phyloP scores from a whole-genome alignment of 495 filamentous ascomycete genomes.

The Penicillium flavigenum region DNA sequence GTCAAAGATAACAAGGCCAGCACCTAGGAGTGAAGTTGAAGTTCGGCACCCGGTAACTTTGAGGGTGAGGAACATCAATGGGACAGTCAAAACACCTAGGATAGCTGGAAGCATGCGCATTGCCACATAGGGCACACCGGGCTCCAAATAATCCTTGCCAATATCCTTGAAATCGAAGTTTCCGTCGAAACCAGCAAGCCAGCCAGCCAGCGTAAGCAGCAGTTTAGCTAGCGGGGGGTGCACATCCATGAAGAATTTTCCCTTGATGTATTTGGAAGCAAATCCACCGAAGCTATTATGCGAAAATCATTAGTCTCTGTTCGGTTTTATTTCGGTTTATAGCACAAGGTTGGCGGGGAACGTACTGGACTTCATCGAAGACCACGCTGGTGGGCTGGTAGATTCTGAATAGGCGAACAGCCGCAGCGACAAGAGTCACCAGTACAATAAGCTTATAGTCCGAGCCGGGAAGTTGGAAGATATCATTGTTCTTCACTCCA shows the following conservation, averaged over 20 bases:
- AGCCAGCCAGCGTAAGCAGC: conserved; percentile 91
- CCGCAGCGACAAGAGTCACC: conserved; percentile 71
- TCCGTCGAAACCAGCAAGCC: conserved; percentile 91
- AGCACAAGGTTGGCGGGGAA: conserved; percentile 13
- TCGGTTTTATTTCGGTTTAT: background rate
- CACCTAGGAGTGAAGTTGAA: conserved; percentile 74
- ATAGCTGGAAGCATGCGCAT: conserved; percentile 94
- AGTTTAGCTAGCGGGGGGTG: conserved; percentile 97
- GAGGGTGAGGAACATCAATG: conserved; percentile 89
- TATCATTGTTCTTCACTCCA: conserved; percentile 52
- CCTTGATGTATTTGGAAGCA: conserved; percentile 98
- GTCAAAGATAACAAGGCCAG: conserved; percentile 87
- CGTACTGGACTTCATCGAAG: conserved; percentile 98
- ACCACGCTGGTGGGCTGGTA: conserved; percentile 96
- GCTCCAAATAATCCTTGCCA: conserved; percentile 95
- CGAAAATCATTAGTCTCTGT: conserved; percentile 3
- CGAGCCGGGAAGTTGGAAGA: conserved; percentile 63
- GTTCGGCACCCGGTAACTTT: conserved; percentile 90
- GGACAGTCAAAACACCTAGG: conserved; percentile 80
- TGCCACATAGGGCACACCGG: conserved; percentile 92
- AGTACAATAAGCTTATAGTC: conserved; percentile 75
- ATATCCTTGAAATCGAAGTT: conserved; percentile 99
- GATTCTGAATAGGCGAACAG: conserved; percentile 90
- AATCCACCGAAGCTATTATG: conserved; percentile 86
- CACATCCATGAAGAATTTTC: conserved; percentile 98